A percentile compares a stretch with the other conserved stretches of the same genome.
These are phyloP conservation scores for Termitomyces sp. DNA, from an alignment of 768 basidiomycete genomes.

Conservation along the genomic window DNA sequence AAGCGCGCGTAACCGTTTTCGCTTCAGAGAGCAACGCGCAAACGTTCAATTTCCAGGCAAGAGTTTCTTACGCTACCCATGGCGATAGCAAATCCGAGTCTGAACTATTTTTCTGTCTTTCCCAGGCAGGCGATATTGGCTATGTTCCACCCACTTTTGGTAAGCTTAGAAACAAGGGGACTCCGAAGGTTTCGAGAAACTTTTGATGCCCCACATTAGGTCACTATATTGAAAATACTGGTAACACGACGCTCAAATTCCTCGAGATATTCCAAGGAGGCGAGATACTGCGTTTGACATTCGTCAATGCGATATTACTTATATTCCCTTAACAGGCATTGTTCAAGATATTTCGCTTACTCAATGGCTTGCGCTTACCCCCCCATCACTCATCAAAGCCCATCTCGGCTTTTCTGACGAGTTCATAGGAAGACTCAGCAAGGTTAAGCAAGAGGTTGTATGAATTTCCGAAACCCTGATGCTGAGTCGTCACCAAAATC, in stretches of 20 bases:
- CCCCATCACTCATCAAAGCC: conserved; percentile 55
- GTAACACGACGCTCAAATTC: conserved; percentile 52
- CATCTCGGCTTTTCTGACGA: conserved; percentile 55
- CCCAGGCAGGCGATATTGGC: conserved; percentile 35
- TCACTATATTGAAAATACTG: conserved; percentile 68
- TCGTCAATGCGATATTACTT: neutral
- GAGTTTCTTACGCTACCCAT: neutral
- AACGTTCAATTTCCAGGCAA: conserved; percentile 27
- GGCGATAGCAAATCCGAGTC: neutral
- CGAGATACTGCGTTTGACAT: conserved; percentile 17
- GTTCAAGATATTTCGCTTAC: conserved; percentile 56
- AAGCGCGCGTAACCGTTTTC: conserved; percentile 36
- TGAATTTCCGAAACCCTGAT: neutral
- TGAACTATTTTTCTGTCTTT: neutral
- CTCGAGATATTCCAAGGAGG: conserved; percentile 62
- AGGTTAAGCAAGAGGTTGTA: conserved; percentile 48
- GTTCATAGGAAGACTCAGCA: conserved; percentile 44
- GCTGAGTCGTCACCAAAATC: neutral
- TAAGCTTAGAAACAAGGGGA: conserved; percentile 7
- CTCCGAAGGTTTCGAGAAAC: neutral
- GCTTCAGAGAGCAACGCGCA: conserved; percentile 53
- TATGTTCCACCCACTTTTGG: conserved; percentile 35
- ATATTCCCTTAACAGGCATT: neutral
- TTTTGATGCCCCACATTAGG: conserved; percentile 27
- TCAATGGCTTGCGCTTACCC: conserved; percentile 63